Evolutionary conservation across 148 eudicot genomes (phyloP).

Genomic region (Cornus florida): DNA sequence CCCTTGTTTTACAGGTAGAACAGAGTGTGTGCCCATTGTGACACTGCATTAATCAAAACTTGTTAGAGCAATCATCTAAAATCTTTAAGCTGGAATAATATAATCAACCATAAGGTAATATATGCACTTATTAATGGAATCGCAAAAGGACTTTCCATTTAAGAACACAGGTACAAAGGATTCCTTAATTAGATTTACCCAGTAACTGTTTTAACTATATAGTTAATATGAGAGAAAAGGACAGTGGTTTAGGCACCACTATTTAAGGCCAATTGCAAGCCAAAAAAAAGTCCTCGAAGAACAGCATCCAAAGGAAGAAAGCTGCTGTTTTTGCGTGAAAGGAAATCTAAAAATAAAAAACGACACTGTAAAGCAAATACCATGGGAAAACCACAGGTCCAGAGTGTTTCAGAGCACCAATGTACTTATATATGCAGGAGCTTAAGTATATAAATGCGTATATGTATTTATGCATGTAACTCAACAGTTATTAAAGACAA

Average conservation of each 20-base stretch:
- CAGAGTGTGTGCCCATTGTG: constrained; percentile 89
- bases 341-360: not conserved
- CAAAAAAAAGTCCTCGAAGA: not conserved
- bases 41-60: constrained; percentile 47
- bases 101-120: not conserved
- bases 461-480: not conserved
- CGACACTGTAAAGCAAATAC: not conserved
- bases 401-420: not conserved
- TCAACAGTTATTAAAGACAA: too few species aligned
- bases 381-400: not conserved
- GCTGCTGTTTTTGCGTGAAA: not conserved
- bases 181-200: not conserved
- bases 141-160: not conserved
- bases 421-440: not conserved
- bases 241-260: not conserved
- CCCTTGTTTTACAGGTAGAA: constrained; percentile 76
- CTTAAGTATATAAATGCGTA: not conserved
- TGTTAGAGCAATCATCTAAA: constrained; percentile 10
- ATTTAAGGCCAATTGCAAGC: not conserved
- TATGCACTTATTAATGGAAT: not conserved
- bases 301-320: not conserved
- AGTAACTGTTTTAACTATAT: not conserved
- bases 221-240: not conserved
- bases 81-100: not conserved
- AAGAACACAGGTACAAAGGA: not conserved